Evolutionary conservation across 2,329 filamentous ascomycete genomes (phyloP), one percentile per base, ranked within the genome.

Genomic region (Penicillium hordei): DNA sequence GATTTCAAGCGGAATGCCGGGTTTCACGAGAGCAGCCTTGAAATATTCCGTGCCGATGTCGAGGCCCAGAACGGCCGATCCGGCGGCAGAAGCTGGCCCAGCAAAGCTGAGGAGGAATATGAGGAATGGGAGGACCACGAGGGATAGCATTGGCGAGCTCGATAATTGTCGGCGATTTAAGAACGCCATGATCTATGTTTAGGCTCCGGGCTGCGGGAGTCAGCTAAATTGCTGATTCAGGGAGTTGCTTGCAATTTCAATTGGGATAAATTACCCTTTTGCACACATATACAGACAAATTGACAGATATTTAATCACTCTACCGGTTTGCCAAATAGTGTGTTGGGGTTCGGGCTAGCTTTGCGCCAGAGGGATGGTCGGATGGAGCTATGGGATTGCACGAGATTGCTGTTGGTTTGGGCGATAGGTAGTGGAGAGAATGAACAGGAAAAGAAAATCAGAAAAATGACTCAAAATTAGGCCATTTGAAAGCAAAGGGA

Each of bases 31-130:
- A 15, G 90, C 88, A 29, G 93, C 93, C 81, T 97, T 99, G 79
- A 99, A 90, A 79, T 96, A 97, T 75, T 96, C 91, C 56, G 94
- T 97, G 66, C 94, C 94, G 54, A 99, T 83, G 77, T 99, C 94
- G 69, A 99, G 85, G 62, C 94, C 94, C 23, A 99, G 81, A 19
- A 97, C 93, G 52, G 91, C 91, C 9, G 91, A 86, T 38, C 84
- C 83, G 55, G 84, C 86, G 56, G 83, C 84, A 57, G 84, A 82
- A 52, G 83, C 82, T 60, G 79, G 78, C 23, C 78, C 77, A 65
- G 86, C 81, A 57, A 87, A 76, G 56, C 84, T 76, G 56, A 82
- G 64, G 57, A 84, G 77, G 57, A 79, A 77, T 21, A 87, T 69
- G 34, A 86, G 68, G 54, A 83, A 72, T 7, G 81, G 75, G 36